Conservation (phyloP, 306 rosid genomes). For the Trifolium dubium region DNA sequence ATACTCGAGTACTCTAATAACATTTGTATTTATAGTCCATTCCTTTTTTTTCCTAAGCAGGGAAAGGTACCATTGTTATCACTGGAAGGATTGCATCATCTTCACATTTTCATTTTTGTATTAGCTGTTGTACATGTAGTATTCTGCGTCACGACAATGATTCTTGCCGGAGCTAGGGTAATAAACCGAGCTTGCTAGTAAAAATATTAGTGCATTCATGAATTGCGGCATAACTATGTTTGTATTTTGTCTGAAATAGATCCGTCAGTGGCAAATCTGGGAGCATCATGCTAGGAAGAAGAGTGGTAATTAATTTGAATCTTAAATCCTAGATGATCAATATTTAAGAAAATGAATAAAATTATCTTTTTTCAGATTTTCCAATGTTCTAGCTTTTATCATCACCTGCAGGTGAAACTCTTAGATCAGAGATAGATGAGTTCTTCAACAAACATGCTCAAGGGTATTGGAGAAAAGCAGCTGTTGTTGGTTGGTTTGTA, state of each 20-base stretch:
- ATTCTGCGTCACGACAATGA: slow-evolving; percentile 78
- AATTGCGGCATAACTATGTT: slow-evolving; percentile 37
- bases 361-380: slow-evolving; percentile 18
- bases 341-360: slow-evolving; percentile 24
- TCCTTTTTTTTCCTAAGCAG: slow-evolving; percentile 50
- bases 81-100: slow-evolving; percentile 81
- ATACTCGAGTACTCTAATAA: background rate
- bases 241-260: slow-evolving; percentile 48
- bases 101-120: slow-evolving; percentile 90
- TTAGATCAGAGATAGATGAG: slow-evolving; percentile 1
- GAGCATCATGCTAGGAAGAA: slow-evolving; percentile 48
- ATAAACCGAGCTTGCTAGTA: slow-evolving; percentile 19
- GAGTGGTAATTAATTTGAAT: slow-evolving; percentile 47
- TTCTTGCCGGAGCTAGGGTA: slow-evolving; percentile 82
- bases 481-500: slow-evolving; percentile 78
- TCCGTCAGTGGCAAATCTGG: slow-evolving; percentile 78
- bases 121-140: slow-evolving; percentile 80
- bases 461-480: slow-evolving; percentile 77
- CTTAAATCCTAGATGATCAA: slow-evolving; percentile 25
- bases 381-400: background rate
- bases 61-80: slow-evolving; percentile 81
- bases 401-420: slow-evolving; percentile 22
- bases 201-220: slow-evolving; percentile 28
- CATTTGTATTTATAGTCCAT: background rate
- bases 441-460: slow-evolving; percentile 48